Percentiles rank a stretch among this genome's conserved stretches.
Conservation (phyloP, 148 eudicot species). For the Diospyros kaki region DNA sequence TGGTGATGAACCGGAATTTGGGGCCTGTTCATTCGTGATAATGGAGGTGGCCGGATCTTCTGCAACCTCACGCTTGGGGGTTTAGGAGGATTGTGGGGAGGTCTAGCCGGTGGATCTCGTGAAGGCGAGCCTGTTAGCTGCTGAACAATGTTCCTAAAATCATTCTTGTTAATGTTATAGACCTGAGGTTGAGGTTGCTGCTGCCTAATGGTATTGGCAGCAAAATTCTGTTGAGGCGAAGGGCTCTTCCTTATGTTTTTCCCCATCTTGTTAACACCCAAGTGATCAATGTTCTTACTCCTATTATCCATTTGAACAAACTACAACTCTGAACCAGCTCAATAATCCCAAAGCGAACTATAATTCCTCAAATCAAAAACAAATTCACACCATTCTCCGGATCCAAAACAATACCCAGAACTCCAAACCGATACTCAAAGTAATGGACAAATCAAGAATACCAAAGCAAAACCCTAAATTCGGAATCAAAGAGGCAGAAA, state of each 20-base stretch:
- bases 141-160: slow-evolving; percentile 89
- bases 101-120: slow-evolving; percentile 61
- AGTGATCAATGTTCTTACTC: slow-evolving; percentile 46
- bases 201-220: slow-evolving; percentile 40
- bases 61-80: slow-evolving; percentile 68
- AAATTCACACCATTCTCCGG: background rate
- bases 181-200: slow-evolving; percentile 68
- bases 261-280: slow-evolving; percentile 83
- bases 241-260: slow-evolving; percentile 74
- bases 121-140: slow-evolving; percentile 85
- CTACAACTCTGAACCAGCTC: background rate
- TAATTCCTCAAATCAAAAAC: background rate
- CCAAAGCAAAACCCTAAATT: slow-evolving; percentile 4
- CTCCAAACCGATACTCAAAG: slow-evolving; percentile 10
- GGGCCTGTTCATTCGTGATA: slow-evolving; percentile 52
- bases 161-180: slow-evolving; percentile 92
- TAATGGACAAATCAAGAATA: slow-evolving; percentile 11
- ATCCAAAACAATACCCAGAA: slow-evolving; percentile 16
- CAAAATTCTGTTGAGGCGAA: slow-evolving; percentile 63
- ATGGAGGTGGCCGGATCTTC: slow-evolving; percentile 80
- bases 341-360: background rate
- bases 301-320: slow-evolving; percentile 35
- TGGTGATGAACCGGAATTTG: slow-evolving; percentile 40
- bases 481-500: slow-evolving; percentile 11
- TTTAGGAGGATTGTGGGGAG: slow-evolving; percentile 67